Evolutionary conservation across 164 flowering plant genomes (phyloP), one percentile per base, ranked within the genome.

Genomic region (Umbellularia californica): DNA sequence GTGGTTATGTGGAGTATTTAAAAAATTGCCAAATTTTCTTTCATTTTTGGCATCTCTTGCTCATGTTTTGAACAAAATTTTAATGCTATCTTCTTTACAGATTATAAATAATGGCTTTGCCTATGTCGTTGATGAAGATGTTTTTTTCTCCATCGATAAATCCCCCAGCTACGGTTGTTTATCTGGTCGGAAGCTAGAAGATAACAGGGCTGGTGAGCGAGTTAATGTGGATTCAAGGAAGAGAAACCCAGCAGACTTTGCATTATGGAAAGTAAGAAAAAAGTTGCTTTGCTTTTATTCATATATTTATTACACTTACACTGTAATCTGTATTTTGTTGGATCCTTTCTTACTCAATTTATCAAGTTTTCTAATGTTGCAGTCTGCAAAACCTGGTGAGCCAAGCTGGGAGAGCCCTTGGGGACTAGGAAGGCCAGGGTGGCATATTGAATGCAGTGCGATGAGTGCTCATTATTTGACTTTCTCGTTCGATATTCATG

Each of bases 381-480:
- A 93, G 99, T 88, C 98, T 79, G 98, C 96, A 67, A 93, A 95
- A 80, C 89, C 90, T 55, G 99, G 86, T 62, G 99, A 95, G 79
- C 91, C 90, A 72, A 84, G 87, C 72, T 95, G 98, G 99, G 93
- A 90, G 25, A 92, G 99, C 81, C 95, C 92, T 0, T 95, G 98
- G 99, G 99, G 99, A 25, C 89, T 84, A 69, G 99, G 99, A 79
- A 92, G 99, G 77, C 98, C 99, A 25, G 98, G 98, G 41, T 93
- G 99, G 99, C 98, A 95, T 79, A 93, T 95, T 47, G 99, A 95
- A 76, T 95, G 99, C 93, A 95, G 99, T 88, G 99, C 99, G 30
- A 95, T 93, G 99, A 95, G 98, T 88, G 93, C 91, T 47, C 88
- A 84, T 69, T 92, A 90, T 79, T 82, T 95, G 28, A 74, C 90